A percentile compares a stretch with the other conserved stretches of the same genome.
These are phyloP conservation scores for Aspergillus udagawae DNA, from an alignment of 2,329 filamentous ascomycete species.

Conservation along the genomic window DNA sequence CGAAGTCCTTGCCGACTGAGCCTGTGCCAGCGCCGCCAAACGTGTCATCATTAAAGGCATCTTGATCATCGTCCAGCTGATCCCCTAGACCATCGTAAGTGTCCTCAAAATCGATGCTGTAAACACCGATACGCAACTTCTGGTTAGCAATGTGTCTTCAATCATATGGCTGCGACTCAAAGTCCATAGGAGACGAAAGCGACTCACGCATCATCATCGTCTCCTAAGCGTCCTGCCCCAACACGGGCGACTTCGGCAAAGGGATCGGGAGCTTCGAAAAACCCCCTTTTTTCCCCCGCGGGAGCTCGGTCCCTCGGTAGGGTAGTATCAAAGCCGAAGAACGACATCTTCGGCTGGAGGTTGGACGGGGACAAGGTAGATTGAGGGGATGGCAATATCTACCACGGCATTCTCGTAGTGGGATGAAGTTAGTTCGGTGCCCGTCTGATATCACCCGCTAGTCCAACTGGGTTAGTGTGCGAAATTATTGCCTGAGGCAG, in stretches of 20 bases:
- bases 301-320: constrained; percentile 65
- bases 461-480: constrained; percentile 5
- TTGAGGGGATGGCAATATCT: constrained; percentile 13
- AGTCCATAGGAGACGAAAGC: constrained; percentile 31
- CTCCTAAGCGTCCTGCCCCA: constrained; percentile 42
- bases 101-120: constrained; percentile 83
- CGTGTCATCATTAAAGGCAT: constrained; percentile 95
- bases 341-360: constrained; percentile 63
- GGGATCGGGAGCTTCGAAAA: constrained; percentile 81
- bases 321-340: constrained; percentile 80
- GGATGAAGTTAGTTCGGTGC: constrained; percentile 19
- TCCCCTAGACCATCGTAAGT: constrained; percentile 95
- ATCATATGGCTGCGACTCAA: not conserved
- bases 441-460: constrained; percentile 20
- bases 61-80: constrained; percentile 83
- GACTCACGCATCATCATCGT: constrained; percentile 59
- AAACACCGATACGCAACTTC: not conserved
- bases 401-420: constrained; percentile 18
- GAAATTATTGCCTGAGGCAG: constrained; percentile 13
- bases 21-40: constrained; percentile 58
- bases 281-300: constrained; percentile 61
- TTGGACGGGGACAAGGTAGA: constrained; percentile 11
- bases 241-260: constrained; percentile 74
- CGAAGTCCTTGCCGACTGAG: constrained; percentile 83
- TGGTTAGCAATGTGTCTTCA: not conserved